Evolutionary conservation across 768 basidiomycete genomes (phyloP).

Genomic region (Kwoniella pini): DNA sequence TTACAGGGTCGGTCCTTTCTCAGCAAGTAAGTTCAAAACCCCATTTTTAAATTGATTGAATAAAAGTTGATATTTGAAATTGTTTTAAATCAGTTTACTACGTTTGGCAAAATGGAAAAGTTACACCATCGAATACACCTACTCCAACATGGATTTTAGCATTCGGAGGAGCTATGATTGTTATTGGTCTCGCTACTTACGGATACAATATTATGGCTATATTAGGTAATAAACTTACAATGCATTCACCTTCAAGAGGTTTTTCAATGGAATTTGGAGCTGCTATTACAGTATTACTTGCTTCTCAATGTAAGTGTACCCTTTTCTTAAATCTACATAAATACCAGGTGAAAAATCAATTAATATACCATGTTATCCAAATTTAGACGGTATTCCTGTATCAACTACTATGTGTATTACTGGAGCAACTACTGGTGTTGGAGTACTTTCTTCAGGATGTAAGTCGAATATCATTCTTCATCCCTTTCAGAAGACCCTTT

Average conservation of each 20-base stretch:
- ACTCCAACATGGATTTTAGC: conserved; percentile 56
- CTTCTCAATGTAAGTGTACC: conserved; percentile 45
- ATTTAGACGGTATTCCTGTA: conserved; percentile 47
- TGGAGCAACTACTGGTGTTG: conserved; percentile 55
- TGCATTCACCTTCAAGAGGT: conserved; percentile 56
- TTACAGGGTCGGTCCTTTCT: conserved; percentile 54
- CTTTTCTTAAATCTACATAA: too few species aligned
- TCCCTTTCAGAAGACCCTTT: background rate
- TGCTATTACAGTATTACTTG: conserved; percentile 56
- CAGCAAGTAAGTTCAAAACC: too few species aligned
- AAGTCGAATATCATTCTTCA: background rate
- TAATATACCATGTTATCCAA: too few species aligned
- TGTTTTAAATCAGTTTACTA: too few species aligned
- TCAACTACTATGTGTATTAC: conserved; percentile 55
- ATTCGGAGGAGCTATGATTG: conserved; percentile 42
- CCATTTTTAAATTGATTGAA: too few species aligned
- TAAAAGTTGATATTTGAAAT: too few species aligned
- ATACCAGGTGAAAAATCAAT: too few species aligned
- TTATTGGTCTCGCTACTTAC: conserved; percentile 41
- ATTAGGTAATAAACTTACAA: conserved; percentile 55
- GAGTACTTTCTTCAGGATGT: conserved; percentile 50
- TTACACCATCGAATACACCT: conserved; percentile 41
- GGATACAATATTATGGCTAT: conserved; percentile 55
- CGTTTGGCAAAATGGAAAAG: conserved; percentile 48
- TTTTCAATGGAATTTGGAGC: conserved; percentile 57